Percentiles rank a stretch among this genome's conserved stretches.
These are phyloP conservation scores for Aspergillus phoenicis DNA, from an alignment of 2,329 filamentous ascomycete species.

Conservation along the genomic window DNA sequence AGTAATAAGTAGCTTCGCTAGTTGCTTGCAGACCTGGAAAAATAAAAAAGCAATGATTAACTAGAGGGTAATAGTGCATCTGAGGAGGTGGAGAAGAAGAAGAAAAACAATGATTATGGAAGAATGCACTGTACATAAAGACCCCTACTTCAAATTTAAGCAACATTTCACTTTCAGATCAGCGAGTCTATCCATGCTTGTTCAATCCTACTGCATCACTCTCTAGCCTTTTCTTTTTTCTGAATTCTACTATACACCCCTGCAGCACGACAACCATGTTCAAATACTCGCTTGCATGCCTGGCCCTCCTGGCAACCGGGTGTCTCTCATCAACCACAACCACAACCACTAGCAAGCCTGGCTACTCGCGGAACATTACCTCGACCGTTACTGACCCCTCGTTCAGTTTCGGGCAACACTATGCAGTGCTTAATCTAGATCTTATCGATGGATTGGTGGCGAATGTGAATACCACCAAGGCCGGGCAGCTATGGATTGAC, in stretches of 20 bases:
- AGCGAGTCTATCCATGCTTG: no score
- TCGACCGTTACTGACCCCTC: background rate
- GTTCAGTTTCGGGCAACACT: slow-evolving; percentile 1
- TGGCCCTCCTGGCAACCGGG: background rate
- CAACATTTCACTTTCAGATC: no score
- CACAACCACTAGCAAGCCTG: background rate
- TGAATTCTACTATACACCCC: background rate
- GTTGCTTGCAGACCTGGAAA: no score
- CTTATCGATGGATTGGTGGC: background rate
- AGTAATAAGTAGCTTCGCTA: background rate
- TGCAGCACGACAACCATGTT: background rate
- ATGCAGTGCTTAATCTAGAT: slow-evolving; percentile 5
- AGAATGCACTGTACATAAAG: background rate
- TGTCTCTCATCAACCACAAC: background rate
- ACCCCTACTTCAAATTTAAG: no score
- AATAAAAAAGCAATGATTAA: background rate
- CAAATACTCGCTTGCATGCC: background rate
- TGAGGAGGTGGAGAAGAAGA: background rate
- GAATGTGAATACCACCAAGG: background rate
- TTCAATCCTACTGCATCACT: no score
- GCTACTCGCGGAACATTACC: background rate
- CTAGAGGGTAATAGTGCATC: background rate
- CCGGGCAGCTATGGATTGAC: background rate
- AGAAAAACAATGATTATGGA: background rate
- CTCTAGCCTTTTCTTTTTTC: no score